Evolutionary conservation across 192 early-diverging fungal species (phyloP).

Genomic region (Powellomyces hirtus): DNA sequence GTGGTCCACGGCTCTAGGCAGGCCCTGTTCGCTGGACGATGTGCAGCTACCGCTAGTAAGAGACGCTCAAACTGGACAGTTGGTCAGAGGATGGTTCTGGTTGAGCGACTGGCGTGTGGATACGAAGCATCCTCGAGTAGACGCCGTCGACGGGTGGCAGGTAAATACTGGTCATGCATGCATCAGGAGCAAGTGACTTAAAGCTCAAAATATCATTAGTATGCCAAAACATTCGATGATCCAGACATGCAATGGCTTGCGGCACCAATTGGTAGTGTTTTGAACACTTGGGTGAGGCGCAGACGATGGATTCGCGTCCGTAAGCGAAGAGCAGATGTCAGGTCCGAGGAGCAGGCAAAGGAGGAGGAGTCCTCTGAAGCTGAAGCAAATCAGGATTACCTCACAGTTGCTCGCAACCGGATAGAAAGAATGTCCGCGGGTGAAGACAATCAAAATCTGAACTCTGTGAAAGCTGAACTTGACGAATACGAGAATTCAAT

Average conservation of each 20-base stretch:
- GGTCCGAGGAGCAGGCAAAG: background rate
- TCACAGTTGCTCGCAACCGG: constrained; percentile 22
- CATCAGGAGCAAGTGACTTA: constrained; percentile 44
- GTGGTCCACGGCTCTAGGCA: constrained; percentile 57
- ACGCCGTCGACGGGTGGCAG: constrained; percentile 70
- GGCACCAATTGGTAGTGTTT: constrained; percentile 22
- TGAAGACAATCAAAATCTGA: background rate
- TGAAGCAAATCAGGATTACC: constrained; percentile 23
- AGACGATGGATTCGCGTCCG: constrained; percentile 76
- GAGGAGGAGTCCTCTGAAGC: background rate
- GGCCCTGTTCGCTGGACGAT: constrained; percentile 46
- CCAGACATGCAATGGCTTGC: constrained; percentile 51
- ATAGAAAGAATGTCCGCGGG: constrained; percentile 12
- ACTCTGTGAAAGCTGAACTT: constrained; percentile 35
- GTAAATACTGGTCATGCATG: constrained; percentile 45
- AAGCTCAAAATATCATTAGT: background rate
- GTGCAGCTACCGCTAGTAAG: constrained; percentile 48
- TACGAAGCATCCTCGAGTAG: constrained; percentile 52
- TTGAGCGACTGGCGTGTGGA: constrained; percentile 79
- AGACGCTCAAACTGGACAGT: constrained; percentile 8
- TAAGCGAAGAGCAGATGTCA: constrained; percentile 61
- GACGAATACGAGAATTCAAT: constrained; percentile 57
- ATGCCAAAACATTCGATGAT: constrained; percentile 17
- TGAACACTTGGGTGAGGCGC: constrained; percentile 61
- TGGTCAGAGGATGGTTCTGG: constrained; percentile 69